Evolutionary conservation across 2,329 filamentous ascomycete species (phyloP).

Genomic region (Colletotrichum euphorbiae): DNA sequence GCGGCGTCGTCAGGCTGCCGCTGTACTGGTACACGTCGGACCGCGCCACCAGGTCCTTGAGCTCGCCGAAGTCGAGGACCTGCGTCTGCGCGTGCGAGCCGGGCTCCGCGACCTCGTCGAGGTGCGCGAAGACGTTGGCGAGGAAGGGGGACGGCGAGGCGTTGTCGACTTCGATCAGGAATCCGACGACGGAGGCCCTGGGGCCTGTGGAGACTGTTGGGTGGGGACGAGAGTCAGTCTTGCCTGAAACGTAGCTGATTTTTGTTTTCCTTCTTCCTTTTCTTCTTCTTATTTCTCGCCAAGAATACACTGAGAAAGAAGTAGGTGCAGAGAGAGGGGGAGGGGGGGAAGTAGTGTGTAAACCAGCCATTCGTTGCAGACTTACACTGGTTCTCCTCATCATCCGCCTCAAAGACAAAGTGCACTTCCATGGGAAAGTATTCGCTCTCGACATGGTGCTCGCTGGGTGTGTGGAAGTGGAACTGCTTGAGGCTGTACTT

Average conservation of each 20-base stretch:
- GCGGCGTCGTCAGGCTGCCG: constrained; percentile 72
- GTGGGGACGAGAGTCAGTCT: not conserved
- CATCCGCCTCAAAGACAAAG: constrained; percentile 53
- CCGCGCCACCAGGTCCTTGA: constrained; percentile 52
- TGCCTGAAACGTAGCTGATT: too few species aligned
- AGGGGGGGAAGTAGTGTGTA: too few species aligned
- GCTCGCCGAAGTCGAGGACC: constrained; percentile 55
- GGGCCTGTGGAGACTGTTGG: constrained; percentile 44
- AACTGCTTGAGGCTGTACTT: constrained; percentile 63
- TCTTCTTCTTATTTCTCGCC: not conserved
- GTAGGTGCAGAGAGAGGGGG: too few species aligned
- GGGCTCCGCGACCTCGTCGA: constrained; percentile 52
- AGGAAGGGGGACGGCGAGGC: constrained; percentile 46
- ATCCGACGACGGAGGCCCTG: constrained; percentile 50
- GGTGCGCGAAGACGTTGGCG: constrained; percentile 51
- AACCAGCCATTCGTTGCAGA: not conserved
- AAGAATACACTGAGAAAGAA: not conserved
- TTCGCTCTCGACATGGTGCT: constrained; percentile 63
- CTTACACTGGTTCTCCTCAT: constrained; percentile 40
- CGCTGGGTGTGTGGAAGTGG: constrained; percentile 71
- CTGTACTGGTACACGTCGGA: constrained; percentile 61
- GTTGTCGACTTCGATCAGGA: constrained; percentile 50
- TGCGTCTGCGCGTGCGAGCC: constrained; percentile 53
- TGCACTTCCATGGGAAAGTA: constrained; percentile 55
- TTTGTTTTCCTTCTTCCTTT: not conserved